A percentile compares a stretch with the other conserved stretches of the same genome.
These are phyloP conservation scores for Apiospora marii DNA, from an alignment of 2,329 filamentous ascomycete genomes.

Conservation along the genomic window DNA sequence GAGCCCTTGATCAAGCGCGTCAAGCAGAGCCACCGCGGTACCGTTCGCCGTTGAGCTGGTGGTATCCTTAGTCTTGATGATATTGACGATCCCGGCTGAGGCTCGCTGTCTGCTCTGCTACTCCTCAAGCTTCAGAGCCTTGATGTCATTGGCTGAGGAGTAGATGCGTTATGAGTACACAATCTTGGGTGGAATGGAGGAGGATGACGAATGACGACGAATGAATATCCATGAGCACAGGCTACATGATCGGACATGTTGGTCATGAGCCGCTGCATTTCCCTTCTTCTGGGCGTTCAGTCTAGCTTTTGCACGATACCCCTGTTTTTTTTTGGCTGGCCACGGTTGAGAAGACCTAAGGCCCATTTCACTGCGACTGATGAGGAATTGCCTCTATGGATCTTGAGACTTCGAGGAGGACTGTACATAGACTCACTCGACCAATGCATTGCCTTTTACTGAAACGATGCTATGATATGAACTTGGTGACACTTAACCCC, in stretches of 20 bases:
- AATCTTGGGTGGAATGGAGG: not conserved
- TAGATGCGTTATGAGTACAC: not conserved
- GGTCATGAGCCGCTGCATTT: not conserved
- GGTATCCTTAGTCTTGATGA: not conserved
- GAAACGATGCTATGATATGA: not conserved
- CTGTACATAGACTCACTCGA: not conserved
- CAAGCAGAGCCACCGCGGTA: not conserved
- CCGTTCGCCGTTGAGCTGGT: not conserved
- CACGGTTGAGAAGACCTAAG: not conserved
- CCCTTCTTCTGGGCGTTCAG: not conserved
- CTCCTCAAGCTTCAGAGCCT: too few relatives aligned
- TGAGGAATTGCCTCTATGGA: not conserved
- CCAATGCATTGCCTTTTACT: not conserved
- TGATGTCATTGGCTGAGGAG: not conserved
- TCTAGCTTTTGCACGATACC: not conserved
- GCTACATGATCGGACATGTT: not conserved
- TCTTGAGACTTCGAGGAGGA: not conserved
- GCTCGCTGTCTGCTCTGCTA: not conserved
- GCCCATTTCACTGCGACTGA: not conserved
- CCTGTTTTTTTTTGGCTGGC: not conserved
- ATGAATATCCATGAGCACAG: not conserved
- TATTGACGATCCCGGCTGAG: not conserved
- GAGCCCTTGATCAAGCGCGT: not conserved
- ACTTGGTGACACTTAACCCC: not conserved
- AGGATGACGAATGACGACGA: not conserved